Conservation (phyloP, 768 basidiomycete genomes). For the Tricholomella constricta region DNA sequence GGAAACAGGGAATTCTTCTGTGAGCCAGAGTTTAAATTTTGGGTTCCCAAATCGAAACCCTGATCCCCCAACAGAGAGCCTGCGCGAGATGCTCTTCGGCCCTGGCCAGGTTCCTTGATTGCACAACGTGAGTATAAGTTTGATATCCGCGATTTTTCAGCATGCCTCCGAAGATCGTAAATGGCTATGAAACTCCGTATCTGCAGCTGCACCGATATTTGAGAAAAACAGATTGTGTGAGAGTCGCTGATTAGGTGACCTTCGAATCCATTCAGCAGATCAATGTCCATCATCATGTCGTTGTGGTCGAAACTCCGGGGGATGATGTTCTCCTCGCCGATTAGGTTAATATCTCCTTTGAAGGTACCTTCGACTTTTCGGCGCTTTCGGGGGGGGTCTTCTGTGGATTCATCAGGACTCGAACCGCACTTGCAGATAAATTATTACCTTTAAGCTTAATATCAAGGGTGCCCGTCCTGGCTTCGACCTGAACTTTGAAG, state of each 20-base stretch:
- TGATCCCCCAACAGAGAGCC: constrained; percentile 54
- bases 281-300: constrained; percentile 1
- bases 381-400: constrained; percentile 50
- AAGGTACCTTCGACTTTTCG: constrained; percentile 33
- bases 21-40: constrained; percentile 47
- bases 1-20: constrained; percentile 76
- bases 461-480: constrained; percentile 48
- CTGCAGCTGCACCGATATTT: neutral
- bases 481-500: constrained; percentile 70
- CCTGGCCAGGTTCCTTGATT: constrained; percentile 82
- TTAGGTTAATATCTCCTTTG: neutral
- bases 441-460: constrained; percentile 38
- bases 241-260: neutral
- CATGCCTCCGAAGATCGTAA: constrained; percentile 61
- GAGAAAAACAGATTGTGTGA: neutral
- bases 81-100: constrained; percentile 66
- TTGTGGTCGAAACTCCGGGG: neutral
- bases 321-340: neutral
- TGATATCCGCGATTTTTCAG: neutral
- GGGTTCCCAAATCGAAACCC: constrained; percentile 42
- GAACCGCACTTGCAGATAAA: neutral
- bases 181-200: constrained; percentile 14
- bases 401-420: constrained; percentile 22
- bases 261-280: neutral
- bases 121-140: neutral